A percentile compares a stretch with the other conserved stretches of the same genome.
phyloP scores from a whole-genome alignment of 2,329 filamentous ascomycete genomes.

The Endothia cerciana region DNA sequence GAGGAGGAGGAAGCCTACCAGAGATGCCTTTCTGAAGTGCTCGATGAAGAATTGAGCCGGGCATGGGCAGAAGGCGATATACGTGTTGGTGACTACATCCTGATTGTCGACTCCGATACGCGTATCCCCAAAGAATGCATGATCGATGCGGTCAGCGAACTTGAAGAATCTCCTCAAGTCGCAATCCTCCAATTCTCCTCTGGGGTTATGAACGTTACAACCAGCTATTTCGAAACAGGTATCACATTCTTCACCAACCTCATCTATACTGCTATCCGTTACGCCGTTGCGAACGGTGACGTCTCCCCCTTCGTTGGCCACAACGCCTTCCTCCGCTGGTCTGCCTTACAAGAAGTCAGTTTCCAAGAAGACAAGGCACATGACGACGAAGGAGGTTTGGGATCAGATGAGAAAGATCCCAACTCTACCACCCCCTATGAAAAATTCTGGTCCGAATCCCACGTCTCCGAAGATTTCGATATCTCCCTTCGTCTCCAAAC shows the following conservation, averaged over 20 bases:
- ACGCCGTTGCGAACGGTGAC: slow-evolving; percentile 76
- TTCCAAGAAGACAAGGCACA: slow-evolving; percentile 64
- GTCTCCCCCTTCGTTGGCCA: slow-evolving; percentile 82
- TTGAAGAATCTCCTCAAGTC: slow-evolving; percentile 79
- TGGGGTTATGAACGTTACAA: slow-evolving; percentile 77
- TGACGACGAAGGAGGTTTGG: background rate
- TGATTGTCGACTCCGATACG: slow-evolving; percentile 79
- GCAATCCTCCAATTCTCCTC: slow-evolving; percentile 79
- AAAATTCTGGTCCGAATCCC: slow-evolving; percentile 81
- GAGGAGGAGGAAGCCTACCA: slow-evolving; percentile 72
- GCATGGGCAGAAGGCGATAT: slow-evolving; percentile 87
- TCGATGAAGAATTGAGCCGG: slow-evolving; percentile 65
- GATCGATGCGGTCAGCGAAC: slow-evolving; percentile 78
- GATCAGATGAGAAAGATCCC: slow-evolving; percentile 12
- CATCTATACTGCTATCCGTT: slow-evolving; percentile 77
- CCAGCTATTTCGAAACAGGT: slow-evolving; percentile 73
- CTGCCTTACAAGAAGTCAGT: slow-evolving; percentile 73
- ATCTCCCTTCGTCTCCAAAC: slow-evolving; percentile 79
- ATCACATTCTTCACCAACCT: slow-evolving; percentile 75
- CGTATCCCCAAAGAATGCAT: slow-evolving; percentile 78
- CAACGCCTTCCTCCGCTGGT: slow-evolving; percentile 77
- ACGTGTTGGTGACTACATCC: slow-evolving; percentile 81
- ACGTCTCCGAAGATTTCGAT: slow-evolving; percentile 81
- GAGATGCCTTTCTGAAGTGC: slow-evolving; percentile 64
- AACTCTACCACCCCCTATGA: slow-evolving; percentile 53